Evolutionary conservation across 306 rosid genomes (phyloP), one percentile per base, ranked within the genome.

Genomic region (Mimosa pudica): DNA sequence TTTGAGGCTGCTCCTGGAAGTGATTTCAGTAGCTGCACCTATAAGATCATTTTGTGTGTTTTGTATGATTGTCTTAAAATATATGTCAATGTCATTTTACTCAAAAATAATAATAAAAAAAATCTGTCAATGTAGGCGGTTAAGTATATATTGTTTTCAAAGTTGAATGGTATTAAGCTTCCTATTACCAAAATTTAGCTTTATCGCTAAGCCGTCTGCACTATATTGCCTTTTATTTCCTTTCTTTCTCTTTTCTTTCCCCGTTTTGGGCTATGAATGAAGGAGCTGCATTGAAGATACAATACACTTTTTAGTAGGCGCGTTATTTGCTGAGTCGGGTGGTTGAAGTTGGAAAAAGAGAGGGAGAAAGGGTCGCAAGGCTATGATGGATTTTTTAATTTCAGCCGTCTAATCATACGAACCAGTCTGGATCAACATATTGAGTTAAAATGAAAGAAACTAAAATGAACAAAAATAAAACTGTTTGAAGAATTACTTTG

Each of bases 51-150:
- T 17, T 55, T 55, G 61, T 55, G n/a, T 55, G 24, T 55, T 55
- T 16, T 55, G 8, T 2, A 16, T 55, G 4, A 17, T 17, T 55
- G 61, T 55, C 61, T 55, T 55, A 17, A 55, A 55, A 16, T 55
- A 54, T 52, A n/a, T 54, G 20, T 55, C 63, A 18, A 79, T 84
- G 82, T 79, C 30, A 24, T 24, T 24, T 24, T 24, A 24, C 30
- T 24, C 30, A 24, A 24, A 24, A 24, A 24, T 24, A 24, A 24
- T 0, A 24, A 24, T 24, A 24, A 24, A 24, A 24, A 24, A 24
- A 24, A 24, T 52, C 58, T 54, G 20, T 55, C 63, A 18, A 79
- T 84, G 82, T 79, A 93, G 98, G 92, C 91, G 8, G 83, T 97
- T 96, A 88, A 93, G 98, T 44, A 38, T 38, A 38, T 38, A 38